Evolutionary conservation across 179 eudicot genomes (phyloP).

Genomic region (Heliamphora pulchella): DNA sequence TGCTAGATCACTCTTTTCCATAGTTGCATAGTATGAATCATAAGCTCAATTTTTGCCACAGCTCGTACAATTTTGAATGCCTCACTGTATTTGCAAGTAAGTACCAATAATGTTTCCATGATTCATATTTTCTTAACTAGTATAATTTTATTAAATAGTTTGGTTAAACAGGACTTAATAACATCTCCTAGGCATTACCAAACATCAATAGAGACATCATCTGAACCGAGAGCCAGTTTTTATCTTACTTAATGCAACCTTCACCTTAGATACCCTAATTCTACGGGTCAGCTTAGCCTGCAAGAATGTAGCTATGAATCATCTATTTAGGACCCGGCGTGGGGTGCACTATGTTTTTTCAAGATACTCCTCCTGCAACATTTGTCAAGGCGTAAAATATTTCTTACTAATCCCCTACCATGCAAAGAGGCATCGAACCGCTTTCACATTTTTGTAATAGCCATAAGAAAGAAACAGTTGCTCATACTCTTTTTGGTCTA

Average conservation of each 20-base stretch:
- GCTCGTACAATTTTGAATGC: not conserved
- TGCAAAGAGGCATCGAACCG: not conserved
- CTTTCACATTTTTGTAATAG: not conserved
- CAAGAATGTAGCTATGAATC: not conserved
- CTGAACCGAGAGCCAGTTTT: not conserved
- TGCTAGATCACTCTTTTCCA: not conserved
- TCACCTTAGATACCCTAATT: not conserved
- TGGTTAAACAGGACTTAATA: not conserved
- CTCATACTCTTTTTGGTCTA: no score
- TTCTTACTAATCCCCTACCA: no score
- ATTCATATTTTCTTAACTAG: not conserved
- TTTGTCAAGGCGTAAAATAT: no score
- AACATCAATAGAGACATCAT: not conserved
- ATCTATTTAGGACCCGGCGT: not conserved
- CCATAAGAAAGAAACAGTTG: not conserved
- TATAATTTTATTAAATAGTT: slow-evolving; percentile 3
- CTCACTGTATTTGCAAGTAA: not conserved
- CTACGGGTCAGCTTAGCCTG: not conserved
- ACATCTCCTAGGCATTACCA: not conserved
- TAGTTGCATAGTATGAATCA: not conserved
- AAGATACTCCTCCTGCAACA: no score
- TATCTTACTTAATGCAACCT: not conserved
- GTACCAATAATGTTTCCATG: not conserved
- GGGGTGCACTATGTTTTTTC: no score
- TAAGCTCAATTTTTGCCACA: not conserved